phyloP scores from a whole-genome alignment of 1,284 basidiomycete genomes.

The Moesziomyces globuligerus region DNA sequence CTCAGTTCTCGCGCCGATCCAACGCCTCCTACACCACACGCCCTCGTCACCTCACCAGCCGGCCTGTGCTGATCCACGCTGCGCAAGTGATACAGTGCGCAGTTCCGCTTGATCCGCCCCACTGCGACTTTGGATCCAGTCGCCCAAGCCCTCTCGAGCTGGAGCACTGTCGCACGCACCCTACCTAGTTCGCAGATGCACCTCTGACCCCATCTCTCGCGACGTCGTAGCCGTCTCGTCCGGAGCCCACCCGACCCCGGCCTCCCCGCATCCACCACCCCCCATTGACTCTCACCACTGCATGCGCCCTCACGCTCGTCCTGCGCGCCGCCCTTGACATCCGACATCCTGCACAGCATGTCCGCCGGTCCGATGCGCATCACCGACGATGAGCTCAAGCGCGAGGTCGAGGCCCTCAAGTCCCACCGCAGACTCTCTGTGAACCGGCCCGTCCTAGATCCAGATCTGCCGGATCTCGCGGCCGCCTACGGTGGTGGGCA shows the following conservation, averaged over 20 bases:
- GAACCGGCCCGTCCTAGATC: slow-evolving; percentile 62
- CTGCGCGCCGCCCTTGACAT: neutral
- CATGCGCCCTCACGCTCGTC: neutral
- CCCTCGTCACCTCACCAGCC: neutral
- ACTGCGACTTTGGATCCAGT: neutral
- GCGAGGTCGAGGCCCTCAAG: slow-evolving; percentile 65
- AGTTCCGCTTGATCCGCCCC: neutral
- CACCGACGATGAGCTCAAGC: slow-evolving; percentile 60
- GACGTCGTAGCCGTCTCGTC: neutral
- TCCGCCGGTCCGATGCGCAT: slow-evolving; percentile 37
- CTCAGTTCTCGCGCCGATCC: too few species aligned
- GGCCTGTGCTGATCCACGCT: neutral
- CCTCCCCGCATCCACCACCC: neutral
- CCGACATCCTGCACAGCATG: slow-evolving; percentile 16
- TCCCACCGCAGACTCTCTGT: slow-evolving; percentile 62
- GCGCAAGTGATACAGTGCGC: neutral
- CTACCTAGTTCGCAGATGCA: neutral
- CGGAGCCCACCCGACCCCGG: neutral
- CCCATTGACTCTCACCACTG: neutral
- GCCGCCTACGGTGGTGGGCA: slow-evolving; percentile 50
- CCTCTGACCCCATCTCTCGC: neutral
- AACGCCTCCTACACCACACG: neutral
- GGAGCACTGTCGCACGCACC: neutral
- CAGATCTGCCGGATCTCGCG: slow-evolving; percentile 63
- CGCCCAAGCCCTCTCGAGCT: neutral